Percentiles rank a stretch among this genome's conserved stretches.
Conservation (phyloP, 192 early-diverging fungal genomes). For the Coemansia sp. region DNA sequence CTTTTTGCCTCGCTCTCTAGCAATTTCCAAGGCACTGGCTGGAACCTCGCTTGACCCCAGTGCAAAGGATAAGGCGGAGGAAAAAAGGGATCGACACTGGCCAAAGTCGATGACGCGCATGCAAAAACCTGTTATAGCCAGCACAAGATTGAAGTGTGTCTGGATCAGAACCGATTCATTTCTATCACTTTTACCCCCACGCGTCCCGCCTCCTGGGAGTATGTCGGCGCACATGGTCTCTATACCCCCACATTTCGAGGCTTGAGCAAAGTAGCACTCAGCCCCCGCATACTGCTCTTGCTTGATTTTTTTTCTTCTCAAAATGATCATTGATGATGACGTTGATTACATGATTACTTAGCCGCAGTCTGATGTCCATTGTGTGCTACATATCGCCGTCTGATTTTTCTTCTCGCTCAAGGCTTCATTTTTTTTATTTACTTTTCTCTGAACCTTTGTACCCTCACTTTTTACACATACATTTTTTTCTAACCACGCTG, state of each 20-base stretch:
- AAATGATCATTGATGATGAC: neutral
- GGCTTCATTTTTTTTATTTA: neutral
- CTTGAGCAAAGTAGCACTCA: constrained; percentile 6
- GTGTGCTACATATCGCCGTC: neutral
- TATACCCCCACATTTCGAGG: neutral
- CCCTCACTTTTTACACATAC: neutral
- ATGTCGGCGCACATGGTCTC: neutral
- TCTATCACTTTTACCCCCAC: neutral
- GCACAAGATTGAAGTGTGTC: neutral
- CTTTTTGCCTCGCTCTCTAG: neutral
- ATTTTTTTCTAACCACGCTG: neutral
- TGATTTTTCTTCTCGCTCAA: neutral
- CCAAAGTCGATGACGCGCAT: constrained; percentile 1
- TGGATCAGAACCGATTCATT: constrained; percentile 6
- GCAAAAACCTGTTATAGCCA: neutral
- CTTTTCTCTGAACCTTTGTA: neutral
- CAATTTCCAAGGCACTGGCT: constrained; percentile 7
- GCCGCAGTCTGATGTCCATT: neutral
- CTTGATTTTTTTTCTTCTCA: neutral
- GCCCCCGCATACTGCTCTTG: neutral
- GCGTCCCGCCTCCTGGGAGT: constrained; percentile 3
- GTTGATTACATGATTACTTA: neutral
- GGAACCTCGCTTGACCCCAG: neutral
- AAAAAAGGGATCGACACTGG: neutral
- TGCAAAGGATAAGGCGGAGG: neutral